phyloP scores from a whole-genome alignment of 225 moss, liverwort and hornwort species.

The Pleurozium schreberi region DNA sequence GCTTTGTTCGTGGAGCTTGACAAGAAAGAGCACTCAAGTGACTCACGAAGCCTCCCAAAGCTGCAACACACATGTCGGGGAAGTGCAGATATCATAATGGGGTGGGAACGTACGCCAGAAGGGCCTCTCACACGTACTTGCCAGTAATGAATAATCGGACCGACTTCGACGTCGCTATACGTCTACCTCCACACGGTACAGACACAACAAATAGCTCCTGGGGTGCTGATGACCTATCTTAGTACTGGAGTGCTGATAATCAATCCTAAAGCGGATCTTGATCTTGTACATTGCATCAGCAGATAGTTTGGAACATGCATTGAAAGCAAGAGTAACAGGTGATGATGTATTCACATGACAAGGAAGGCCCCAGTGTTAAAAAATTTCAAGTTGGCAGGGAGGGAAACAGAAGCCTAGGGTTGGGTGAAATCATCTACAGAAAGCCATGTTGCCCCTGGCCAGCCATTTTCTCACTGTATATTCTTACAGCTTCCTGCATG shows the following conservation, averaged over 20 bases:
- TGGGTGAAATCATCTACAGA: conserved; percentile 7
- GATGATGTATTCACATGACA: not conserved
- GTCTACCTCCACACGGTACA: not conserved
- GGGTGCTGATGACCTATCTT: not conserved
- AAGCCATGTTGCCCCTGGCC: conserved; percentile 60
- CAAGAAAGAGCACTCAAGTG: not conserved
- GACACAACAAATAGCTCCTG: not conserved
- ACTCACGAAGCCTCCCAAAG: not conserved
- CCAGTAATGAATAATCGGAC: not conserved
- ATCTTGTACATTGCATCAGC: not conserved
- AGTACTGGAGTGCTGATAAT: not conserved
- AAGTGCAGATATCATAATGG: not conserved
- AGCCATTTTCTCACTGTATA: conserved; percentile 51
- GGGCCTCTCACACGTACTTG: not conserved
- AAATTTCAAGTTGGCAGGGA: not conserved
- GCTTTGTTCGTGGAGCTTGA: not conserved
- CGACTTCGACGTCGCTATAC: not conserved
- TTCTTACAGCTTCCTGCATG: conserved; percentile 65
- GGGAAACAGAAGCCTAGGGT: not conserved
- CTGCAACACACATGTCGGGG: not conserved
- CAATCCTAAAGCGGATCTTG: not conserved
- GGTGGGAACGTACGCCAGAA: not conserved
- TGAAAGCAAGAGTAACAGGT: not conserved
- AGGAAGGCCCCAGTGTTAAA: not conserved
- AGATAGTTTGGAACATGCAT: not conserved